Evolutionary conservation across 2,329 filamentous ascomycete genomes (phyloP).

Genomic region (Talaromyces amestolkiae): DNA sequence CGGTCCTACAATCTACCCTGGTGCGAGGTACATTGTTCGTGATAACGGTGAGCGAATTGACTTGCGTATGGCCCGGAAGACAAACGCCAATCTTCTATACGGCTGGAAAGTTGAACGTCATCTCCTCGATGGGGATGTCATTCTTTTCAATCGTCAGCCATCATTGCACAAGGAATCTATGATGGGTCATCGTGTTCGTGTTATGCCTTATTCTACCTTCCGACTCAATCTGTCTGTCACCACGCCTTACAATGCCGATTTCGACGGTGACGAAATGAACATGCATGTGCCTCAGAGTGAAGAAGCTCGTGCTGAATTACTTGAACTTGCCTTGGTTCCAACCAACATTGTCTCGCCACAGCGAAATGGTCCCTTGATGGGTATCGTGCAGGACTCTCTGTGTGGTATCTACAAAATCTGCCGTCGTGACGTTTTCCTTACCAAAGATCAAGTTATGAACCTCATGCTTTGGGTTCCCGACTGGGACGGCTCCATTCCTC

Average conservation of each 20-base stretch:
- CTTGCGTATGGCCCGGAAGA: slow-evolving; percentile 85
- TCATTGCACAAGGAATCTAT: slow-evolving; percentile 99
- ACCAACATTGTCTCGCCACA: slow-evolving; percentile 98
- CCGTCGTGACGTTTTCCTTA: slow-evolving; percentile 85
- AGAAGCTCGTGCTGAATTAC: slow-evolving; percentile 92
- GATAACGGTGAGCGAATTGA: slow-evolving; percentile 93
- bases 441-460: slow-evolving; percentile 91
- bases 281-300: slow-evolving; percentile 98
- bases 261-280: slow-evolving; percentile 99
- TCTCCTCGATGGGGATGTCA: slow-evolving; percentile 91
- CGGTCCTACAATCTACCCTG: slow-evolving; percentile 90
- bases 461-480: slow-evolving; percentile 95
- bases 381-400: slow-evolving; percentile 97
- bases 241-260: slow-evolving; percentile 99
- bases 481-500: slow-evolving; percentile 93
- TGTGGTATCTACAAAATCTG: slow-evolving; percentile 97
- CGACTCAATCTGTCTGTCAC: slow-evolving; percentile 96
- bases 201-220: slow-evolving; percentile 99
- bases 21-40: slow-evolving; percentile 93
- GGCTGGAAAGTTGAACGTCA: slow-evolving; percentile 99
- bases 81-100: slow-evolving; percentile 71
- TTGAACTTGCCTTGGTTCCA: slow-evolving; percentile 94
- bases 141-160: slow-evolving; percentile 99
- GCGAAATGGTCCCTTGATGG: slow-evolving; percentile 95
- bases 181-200: slow-evolving; percentile 97